Conservation (phyloP, 306 rosid genomes). For the Cotoneaster glaucophyllus region DNA sequence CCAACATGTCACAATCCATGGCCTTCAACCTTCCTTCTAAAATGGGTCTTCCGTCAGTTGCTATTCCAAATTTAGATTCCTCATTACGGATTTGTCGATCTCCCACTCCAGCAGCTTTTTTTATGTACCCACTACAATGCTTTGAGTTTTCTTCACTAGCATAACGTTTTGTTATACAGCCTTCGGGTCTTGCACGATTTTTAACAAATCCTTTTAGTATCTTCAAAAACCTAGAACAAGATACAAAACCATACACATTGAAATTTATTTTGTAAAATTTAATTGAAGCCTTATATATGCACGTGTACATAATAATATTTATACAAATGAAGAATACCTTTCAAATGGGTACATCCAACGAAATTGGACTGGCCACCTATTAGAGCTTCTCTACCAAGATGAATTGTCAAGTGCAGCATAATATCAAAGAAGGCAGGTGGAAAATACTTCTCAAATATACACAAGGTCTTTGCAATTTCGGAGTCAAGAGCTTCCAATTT, state of each 20-base stretch:
- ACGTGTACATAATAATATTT: neutral
- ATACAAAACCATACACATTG: neutral
- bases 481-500: neutral
- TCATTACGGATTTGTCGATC: neutral
- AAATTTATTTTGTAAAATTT: too few relatives aligned
- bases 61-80: neutral
- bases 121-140: neutral
- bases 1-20: neutral
- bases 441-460: neutral
- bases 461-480: neutral
- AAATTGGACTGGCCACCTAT: neutral
- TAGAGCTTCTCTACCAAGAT: neutral
- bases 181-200: neutral
- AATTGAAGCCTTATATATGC: neutral
- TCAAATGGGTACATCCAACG: neutral
- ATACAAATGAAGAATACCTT: neutral
- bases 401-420: neutral
- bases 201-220: neutral
- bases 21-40: neutral
- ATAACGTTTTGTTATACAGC: too few relatives aligned
- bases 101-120: neutral
- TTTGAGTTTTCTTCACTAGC: too few relatives aligned
- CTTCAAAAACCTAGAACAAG: neutral
- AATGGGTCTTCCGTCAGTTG: neutral
- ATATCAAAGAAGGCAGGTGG: neutral